Conservation (phyloP, 73 alveolate species). For the Tetrahymena thermophila region DNA sequence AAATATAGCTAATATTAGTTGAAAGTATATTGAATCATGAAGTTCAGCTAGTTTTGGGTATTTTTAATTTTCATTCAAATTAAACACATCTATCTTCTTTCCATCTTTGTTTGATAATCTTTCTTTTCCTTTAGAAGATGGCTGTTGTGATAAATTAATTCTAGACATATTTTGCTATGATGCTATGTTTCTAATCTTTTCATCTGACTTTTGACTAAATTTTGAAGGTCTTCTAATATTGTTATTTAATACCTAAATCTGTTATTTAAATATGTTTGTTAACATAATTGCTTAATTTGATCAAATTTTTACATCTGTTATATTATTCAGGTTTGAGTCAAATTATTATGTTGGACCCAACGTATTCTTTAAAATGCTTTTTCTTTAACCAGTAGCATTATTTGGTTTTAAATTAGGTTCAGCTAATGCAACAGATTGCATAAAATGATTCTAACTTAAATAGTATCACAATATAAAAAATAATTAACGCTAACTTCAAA, state of each 20-base stretch:
- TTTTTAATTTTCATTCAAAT: neutral
- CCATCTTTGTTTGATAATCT: neutral
- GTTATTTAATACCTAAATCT: neutral
- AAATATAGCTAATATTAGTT: conserved; percentile 9
- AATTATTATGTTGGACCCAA: neutral
- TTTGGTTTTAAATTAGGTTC: neutral
- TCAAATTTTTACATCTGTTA: neutral
- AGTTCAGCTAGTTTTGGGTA: neutral
- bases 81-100: neutral
- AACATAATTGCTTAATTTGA: neutral
- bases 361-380: neutral
- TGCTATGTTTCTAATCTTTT: neutral
- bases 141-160: neutral
- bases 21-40: neutral
- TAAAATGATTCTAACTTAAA: neutral
- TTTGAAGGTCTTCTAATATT: neutral
- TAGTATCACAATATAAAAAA: too few relatives aligned
- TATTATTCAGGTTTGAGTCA: neutral
- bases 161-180: neutral
- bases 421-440: neutral
- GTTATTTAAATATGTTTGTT: neutral
- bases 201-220: neutral
- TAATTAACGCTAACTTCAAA: neutral
- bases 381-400: neutral
- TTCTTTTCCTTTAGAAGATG: neutral